Evolutionary conservation across 2,329 filamentous ascomycete species (phyloP), one percentile per base, ranked within the genome.

Genomic region (Elsinoe ampelina): DNA sequence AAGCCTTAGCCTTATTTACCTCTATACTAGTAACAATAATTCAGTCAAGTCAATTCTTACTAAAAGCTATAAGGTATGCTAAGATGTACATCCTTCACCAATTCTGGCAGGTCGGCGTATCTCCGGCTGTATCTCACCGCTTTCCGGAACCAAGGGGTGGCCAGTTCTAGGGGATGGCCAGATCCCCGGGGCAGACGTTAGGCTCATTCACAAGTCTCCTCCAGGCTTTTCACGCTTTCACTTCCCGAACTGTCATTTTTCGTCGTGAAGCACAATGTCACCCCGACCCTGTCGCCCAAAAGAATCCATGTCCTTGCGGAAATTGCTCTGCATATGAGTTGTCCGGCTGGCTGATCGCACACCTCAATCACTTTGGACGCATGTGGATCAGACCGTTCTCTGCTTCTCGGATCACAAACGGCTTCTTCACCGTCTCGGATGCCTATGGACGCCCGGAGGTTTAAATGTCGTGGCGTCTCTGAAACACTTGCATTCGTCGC

Each of bases 321-420:
- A 45, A 45, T 45, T 45, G 20, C 41, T 45, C 13, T 45, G 41
- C 41, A 22, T 17, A 30, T 19, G 41, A 22, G 26, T 30, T 30
- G 26, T 30, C 7, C 26, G 26, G n/a, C 15, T 45, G 5, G 19
- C 41, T 13, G 12, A 22, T 13, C 41, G 22, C 5, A 13, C 2
- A 8, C 6, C n/a, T 45, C 41, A 19, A 41, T 19, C 17, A 30
- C 32, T 50, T 50, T 41, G 38, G 26, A 17, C 45, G 15, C 48
- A 39, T 22, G 32, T 52, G 48, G 48, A 52, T 52, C 48, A 52
- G 26, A 34, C 48, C 48, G 48, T 36, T 52, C 32, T 38, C 15
- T 20, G 48, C 48, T 52, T 52, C n/a, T 22, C 34, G 48, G 48
- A 36, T 52, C 48, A 52, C 22, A 32, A 52, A 52, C 48, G 48